Percentiles rank a stretch among this genome's conserved stretches.
Evolutionary conservation across 2,329 filamentous ascomycete species (phyloP).

Genomic region (Leptographium wingfieldii): DNA sequence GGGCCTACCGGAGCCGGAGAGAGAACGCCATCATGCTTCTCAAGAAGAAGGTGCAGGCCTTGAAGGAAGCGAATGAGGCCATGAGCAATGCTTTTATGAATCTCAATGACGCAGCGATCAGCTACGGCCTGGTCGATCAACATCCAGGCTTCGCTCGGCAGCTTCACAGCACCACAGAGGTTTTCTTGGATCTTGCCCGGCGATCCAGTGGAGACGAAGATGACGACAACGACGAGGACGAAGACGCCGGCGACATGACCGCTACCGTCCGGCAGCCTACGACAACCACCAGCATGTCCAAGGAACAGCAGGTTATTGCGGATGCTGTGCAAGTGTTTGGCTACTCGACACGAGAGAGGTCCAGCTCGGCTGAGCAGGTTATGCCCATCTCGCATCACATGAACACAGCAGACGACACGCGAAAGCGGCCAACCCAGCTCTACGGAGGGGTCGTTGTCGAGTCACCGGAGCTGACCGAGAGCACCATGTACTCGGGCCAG

Average conservation of each 20-base stretch:
- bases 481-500: constrained; percentile 12
- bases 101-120: constrained; percentile 49
- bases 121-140: constrained; percentile 42
- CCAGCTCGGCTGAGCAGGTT: constrained; percentile 8
- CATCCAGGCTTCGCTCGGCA: constrained; percentile 44
- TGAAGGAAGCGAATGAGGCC: constrained; percentile 57
- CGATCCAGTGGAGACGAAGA: constrained; percentile 28
- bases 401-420: background rate
- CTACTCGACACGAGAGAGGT: constrained; percentile 5
- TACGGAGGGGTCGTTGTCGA: constrained; percentile 18
- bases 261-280: background rate
- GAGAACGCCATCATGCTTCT: constrained; percentile 67
- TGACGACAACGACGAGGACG: constrained; percentile 15
- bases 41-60: constrained; percentile 53
- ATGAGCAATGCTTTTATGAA: constrained; percentile 61
- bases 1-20: constrained; percentile 75
- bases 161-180: constrained; percentile 43
- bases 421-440: constrained; percentile 2
- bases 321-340: constrained; percentile 5
- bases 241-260: background rate
- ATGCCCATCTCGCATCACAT: background rate
- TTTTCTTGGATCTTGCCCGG: constrained; percentile 43
- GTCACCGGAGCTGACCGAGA: constrained; percentile 3
- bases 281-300: background rate
- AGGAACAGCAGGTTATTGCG: constrained; percentile 1